Evolutionary conservation across 495 filamentous ascomycete species (phyloP), one percentile per base, ranked within the genome.

Genomic region (Aspergillus kassunensis): DNA sequence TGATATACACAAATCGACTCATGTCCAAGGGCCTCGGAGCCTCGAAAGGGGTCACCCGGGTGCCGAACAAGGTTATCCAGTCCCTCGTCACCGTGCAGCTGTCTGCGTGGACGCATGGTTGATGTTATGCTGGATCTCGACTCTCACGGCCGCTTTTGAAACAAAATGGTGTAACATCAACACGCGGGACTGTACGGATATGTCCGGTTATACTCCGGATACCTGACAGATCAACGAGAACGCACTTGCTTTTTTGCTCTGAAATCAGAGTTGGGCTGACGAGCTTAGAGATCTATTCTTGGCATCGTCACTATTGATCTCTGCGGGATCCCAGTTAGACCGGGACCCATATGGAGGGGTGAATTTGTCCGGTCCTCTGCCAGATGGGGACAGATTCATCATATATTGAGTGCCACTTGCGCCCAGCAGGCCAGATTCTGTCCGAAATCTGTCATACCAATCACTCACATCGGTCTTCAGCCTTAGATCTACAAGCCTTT

Each of bases 341-440:
- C 29, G 33, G 34, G 42, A 36, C 23, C 41, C 35, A 43, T 37
- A 23, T 30, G 25, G 37, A 30, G 18, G 34, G 51, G 42, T 34
- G 36, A 35, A 40, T 41, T n/a, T 41, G 35, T 46, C 33, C 34
- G 30, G 21, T 7, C 35, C 24, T 46, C 50, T 40, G 42, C 51
- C 42, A 30, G 42, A 33, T 37, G 35, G 15, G 42, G 42, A 10
- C 39, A 20, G 20, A 44, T 18, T 20, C 29, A 31, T 45, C 51
- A 53, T 53, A 46, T 53, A 53, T 53, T 53, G 51, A 31, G 34
- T 53, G 25, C 51, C 41, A 41, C 34, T 37, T 46, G 33, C 35
- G 42, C 51, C 35, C 25, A 31, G 25, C 24, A 40, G 18, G n/a
- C 34, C 35, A 41, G 51, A 53, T 33, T 30, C 25, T 46, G 13